A percentile compares a stretch with the other conserved stretches of the same genome.
phyloP scores from a whole-genome alignment of 2,329 filamentous ascomycete genomes.

The Alternaria burnsii region DNA sequence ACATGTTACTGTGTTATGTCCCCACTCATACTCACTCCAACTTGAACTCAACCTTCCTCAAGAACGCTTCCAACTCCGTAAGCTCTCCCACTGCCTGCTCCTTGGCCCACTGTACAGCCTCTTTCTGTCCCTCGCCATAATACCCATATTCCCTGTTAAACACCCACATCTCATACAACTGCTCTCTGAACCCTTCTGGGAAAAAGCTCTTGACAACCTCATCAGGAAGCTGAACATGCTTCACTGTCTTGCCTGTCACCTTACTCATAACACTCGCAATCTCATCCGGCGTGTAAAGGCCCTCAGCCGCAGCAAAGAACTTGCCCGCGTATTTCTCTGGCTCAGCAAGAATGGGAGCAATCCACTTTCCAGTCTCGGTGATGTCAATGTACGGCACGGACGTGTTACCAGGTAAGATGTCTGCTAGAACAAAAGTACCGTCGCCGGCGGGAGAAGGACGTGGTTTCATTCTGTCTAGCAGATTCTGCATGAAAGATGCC shows the following conservation, averaged over 20 bases:
- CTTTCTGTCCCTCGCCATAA: constrained; percentile 34
- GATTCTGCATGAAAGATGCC: constrained; percentile 65
- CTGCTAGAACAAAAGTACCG: constrained; percentile 36
- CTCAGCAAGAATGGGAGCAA: constrained; percentile 54
- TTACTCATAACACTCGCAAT: constrained; percentile 52
- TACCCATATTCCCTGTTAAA: constrained; percentile 42
- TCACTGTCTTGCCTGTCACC: constrained; percentile 52
- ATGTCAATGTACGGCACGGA: constrained; percentile 58
- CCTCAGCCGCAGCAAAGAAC: constrained; percentile 56
- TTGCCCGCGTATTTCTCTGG: constrained; percentile 56
- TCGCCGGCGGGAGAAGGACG: constrained; percentile 25
- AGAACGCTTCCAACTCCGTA: constrained; percentile 40
- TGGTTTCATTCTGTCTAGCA: constrained; percentile 22
- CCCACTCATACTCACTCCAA: constrained; percentile 28
- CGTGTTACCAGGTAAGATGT: constrained; percentile 18
- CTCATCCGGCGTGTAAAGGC: constrained; percentile 52
- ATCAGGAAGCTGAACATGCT: constrained; percentile 34
- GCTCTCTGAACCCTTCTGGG: constrained; percentile 25
- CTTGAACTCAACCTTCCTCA: constrained; percentile 28
- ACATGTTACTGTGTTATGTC: background rate
- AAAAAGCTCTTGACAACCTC: constrained; percentile 38
- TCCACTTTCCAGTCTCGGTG: constrained; percentile 57
- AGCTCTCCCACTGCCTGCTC: constrained; percentile 34
- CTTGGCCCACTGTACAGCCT: constrained; percentile 37
- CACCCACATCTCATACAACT: constrained; percentile 40